A percentile compares a stretch with the other conserved stretches of the same genome.
Conservation (phyloP, 305 asterid species). For the Striga hermonthica region DNA sequence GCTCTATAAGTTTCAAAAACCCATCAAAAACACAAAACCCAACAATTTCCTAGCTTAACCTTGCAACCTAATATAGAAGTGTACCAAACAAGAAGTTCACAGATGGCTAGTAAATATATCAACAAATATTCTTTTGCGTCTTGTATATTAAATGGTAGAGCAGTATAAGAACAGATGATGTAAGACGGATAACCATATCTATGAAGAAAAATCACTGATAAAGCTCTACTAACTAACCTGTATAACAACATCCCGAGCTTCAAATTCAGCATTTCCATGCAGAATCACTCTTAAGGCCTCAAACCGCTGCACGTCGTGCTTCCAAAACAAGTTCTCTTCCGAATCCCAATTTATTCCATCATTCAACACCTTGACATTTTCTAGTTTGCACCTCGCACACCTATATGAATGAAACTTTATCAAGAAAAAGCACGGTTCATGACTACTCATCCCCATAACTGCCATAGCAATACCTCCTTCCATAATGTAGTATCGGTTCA, state of each 20-base stretch:
- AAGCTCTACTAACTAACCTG: constrained; percentile 52
- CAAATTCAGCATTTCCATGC: constrained; percentile 98
- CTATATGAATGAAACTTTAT: constrained; percentile 39
- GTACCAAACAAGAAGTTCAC: constrained; percentile 20
- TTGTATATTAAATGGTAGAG: constrained; percentile 18
- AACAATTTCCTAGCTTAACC: background rate
- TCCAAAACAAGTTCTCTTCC: constrained; percentile 76
- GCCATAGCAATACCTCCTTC: constrained; percentile 59
- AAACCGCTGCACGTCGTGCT: constrained; percentile 82
- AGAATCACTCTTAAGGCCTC: constrained; percentile 75
- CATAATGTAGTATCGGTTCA: constrained; percentile 74
- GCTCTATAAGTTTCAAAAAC: constrained; percentile 24
- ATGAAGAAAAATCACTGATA: constrained; percentile 12
- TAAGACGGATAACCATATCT: constrained; percentile 18
- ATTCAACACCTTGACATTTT: constrained; percentile 72
- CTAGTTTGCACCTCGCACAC: constrained; percentile 86
- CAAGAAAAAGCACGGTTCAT: constrained; percentile 22
- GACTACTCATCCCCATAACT: constrained; percentile 26
- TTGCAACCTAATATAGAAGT: background rate
- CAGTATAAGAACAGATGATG: background rate
- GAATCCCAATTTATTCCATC: constrained; percentile 89
- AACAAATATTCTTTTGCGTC: constrained; percentile 12
- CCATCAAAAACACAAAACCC: constrained; percentile 25
- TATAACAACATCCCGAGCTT: constrained; percentile 71
- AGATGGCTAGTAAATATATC: constrained; percentile 16